Evolutionary conservation across 768 basidiomycete species (phyloP), one percentile per base, ranked within the genome.

Genomic region (Amanita pallidorosea): DNA sequence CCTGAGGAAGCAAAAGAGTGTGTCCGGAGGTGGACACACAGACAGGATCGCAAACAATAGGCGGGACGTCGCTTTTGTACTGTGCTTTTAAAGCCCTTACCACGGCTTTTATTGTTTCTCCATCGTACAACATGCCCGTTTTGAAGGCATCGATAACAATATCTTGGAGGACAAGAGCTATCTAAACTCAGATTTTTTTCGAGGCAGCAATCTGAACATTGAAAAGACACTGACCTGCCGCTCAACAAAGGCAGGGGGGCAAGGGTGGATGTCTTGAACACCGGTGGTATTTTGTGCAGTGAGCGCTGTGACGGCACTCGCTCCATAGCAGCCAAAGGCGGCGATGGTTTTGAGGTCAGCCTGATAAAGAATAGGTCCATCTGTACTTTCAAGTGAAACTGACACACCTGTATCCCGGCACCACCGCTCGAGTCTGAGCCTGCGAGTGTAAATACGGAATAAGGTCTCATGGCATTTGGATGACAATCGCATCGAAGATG

Each of bases 1-100:
- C 90, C 9, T 79, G 75, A 13, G 75, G 66, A 5, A 82, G 72
- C 7, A 96, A 72, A 1, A 97, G 73, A 6, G 73, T 78, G 60
- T 93, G 88, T 2, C 91, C 91, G 0, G 88, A 90, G 0, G 93
- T 95, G 3, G 89, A 90, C 1, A 95, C 87, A 59, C 83, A 91
- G 8, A 97, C 92, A 0, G 93, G 92, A 61, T 97, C 93, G 54
- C 88, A 80, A 23, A 95, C 77, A 17, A 93, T 67, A 1, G 80
- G 77, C 0, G 81, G 74, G 29, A 41, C 1, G 15, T 27, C 43
- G 47, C 52, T 33, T 15, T 57, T 47, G 58, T 73, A 78, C 54
- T 72, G 67, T 0, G 56, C 38, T 38, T 63, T 72, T 38, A 93
- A 71, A 9, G 76, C 67, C 2, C 63, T 54, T 2, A 77, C 74